Evolutionary conservation across 495 filamentous ascomycete genomes (phyloP).

Genomic region (Cercophora sp.): DNA sequence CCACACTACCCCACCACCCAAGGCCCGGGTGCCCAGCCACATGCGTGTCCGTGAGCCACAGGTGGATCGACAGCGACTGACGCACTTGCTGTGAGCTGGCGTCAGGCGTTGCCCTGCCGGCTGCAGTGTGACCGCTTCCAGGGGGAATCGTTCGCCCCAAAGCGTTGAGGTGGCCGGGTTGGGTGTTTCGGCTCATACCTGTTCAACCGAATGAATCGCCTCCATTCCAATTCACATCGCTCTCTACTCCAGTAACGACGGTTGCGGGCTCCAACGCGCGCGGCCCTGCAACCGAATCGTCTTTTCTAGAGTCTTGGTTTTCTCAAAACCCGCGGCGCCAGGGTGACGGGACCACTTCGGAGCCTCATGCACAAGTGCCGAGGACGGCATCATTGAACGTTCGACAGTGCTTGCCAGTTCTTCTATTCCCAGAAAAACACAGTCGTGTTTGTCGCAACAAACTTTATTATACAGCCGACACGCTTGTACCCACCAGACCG

Average conservation of each 20-base stretch:
- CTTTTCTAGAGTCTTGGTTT: too few relatives aligned
- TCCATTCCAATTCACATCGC: not conserved
- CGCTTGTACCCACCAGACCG: too few relatives aligned
- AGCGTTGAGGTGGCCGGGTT: slow-evolving; percentile 5
- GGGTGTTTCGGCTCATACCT: slow-evolving; percentile 11
- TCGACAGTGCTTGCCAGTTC: not conserved
- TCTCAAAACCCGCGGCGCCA: too few relatives aligned
- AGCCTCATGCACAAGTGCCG: slow-evolving; percentile 1
- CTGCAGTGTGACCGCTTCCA: not conserved
- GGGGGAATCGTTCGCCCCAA: not conserved
- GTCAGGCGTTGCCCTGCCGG: not conserved
- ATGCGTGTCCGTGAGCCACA: not conserved
- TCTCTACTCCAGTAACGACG: too few relatives aligned
- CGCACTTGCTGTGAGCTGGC: not conserved
- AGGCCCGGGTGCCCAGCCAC: not conserved
- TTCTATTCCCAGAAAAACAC: not conserved
- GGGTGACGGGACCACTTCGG: too few relatives aligned
- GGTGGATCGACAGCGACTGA: too few relatives aligned
- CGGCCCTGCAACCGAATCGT: too few relatives aligned
- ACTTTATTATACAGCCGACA: too few relatives aligned
- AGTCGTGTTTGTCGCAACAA: too few relatives aligned
- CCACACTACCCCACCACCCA: slow-evolving; percentile 1
- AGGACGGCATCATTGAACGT: slow-evolving; percentile 1
- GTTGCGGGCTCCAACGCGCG: too few relatives aligned
- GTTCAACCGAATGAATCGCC: not conserved